Evolutionary conservation across 129 eudicot species (phyloP), one percentile per base, ranked within the genome.

Genomic region (Solidago caesia): DNA sequence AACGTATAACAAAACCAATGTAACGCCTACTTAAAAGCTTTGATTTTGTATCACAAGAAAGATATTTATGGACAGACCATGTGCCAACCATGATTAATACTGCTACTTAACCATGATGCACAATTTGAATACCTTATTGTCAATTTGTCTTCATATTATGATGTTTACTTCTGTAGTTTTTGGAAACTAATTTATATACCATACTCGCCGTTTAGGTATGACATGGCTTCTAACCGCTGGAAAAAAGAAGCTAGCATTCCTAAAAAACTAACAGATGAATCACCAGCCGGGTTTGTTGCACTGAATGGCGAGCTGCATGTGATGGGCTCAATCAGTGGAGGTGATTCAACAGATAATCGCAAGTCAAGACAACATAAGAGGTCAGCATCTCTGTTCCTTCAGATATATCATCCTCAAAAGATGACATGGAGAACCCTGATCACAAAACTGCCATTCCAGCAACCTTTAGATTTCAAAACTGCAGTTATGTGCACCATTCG

Each of bases 201-300:
- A 6, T 59, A 16, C 39, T 47, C 47, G 29, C 55, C 45, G 41
- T 14, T 4, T 51, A 94, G 98, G 86, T 94, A 94, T 80, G 88
- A 88, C 84, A 82, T 80, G 88, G 76, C 71, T 64, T 85, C 86
- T 44, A 94, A 94, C 56, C 70, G 81, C 33, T 94, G 98, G 98
- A 71, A 55, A 84, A 88, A 83, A 81, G 98, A 88, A 82, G 84
- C 96, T 26, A 85, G 82, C 75, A 72, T 94, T 53, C 98, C 97
- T 1, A 90, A 84, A 75, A 87, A 85, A 79, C 76, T 82, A 43
- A 69, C 77, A 0, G 88, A 85, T 74, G 89, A 83, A 42, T 79
- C 88, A 55, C 80, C 97, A 11, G 84, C 81, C 58, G 97, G 96
- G 52, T 90, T 90, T 73, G 81, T 88, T 65, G 88, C 97, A 8